Evolutionary conservation across 768 basidiomycete genomes (phyloP), one percentile per base, ranked within the genome.

Genomic region (Mycena filopes): DNA sequence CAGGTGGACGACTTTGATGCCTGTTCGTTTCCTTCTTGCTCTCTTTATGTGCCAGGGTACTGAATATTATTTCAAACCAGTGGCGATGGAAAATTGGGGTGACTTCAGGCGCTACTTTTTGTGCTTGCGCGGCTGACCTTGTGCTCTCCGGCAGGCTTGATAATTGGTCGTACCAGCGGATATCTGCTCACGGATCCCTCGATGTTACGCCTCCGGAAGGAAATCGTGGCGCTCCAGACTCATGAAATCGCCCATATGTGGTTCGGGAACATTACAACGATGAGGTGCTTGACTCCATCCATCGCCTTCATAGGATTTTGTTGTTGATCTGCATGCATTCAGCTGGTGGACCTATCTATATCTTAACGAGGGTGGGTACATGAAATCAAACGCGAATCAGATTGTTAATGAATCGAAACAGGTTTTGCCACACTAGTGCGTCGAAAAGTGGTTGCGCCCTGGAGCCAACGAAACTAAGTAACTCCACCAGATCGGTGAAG

Each of bases 261-360:
- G 81, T 91, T 91, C 63, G 91, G 90, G 20, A 84, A 92, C 72
- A 86, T 92, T 63, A 84, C 87, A 7, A 91, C 90, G 0, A 90
- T 90, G 89, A 82, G 80, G 63, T 89, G 86, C 29, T 43, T 38
- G 15, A 28, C 28, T 28, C 38, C 23, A n/a, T 12, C 11, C 20
- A 10, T 20, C 41, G n/a, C n/a, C n/a, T n/a, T n/a, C n/a, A n/a
- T n/a, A n/a, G n/a, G n/a, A n/a, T n/a, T n/a, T n/a, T n/a, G n/a
- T n/a, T 28, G 3, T 33, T 11, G 3, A 11, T 46, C 53, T 26
- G n/a, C 55, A 36, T 45, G 25, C 12, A 36, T 51, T 40, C 13
- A 57, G 50, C 43, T 63, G 55, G 88, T 89, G 87, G 86, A 82
- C 86, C 59, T 83, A 86, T 67, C 74, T 88, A 55, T 86, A 86